Conservation (phyloP, 2,329 filamentous ascomycete genomes). For the Acrodontium crateriforme region DNA sequence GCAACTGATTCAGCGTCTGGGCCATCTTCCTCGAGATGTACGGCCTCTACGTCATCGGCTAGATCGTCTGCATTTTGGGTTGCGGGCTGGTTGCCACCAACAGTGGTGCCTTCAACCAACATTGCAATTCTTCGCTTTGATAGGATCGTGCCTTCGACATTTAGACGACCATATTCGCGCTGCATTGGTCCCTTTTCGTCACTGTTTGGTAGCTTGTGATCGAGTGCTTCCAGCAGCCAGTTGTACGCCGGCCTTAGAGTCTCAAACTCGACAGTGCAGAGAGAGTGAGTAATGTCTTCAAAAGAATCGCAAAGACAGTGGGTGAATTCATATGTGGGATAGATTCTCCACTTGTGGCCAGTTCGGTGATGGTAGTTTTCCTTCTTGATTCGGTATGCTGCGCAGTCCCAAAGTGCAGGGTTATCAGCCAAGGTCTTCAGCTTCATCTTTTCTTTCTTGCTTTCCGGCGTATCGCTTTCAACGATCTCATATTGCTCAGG, state of each 20-base stretch:
- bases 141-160: constrained; percentile 70
- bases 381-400: constrained; percentile 73
- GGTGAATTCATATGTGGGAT: constrained; percentile 81
- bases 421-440: constrained; percentile 47
- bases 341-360: constrained; percentile 75
- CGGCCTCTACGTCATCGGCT: constrained; percentile 22
- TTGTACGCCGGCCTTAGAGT: constrained; percentile 78
- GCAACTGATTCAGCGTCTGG: constrained; percentile 20
- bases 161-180: constrained; percentile 69
- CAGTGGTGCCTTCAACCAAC: constrained; percentile 53
- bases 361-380: constrained; percentile 65
- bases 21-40: constrained; percentile 30
- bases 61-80: constrained; percentile 8
- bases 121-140: constrained; percentile 75
- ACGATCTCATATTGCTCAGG: constrained; percentile 21
- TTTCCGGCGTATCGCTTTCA: constrained; percentile 18
- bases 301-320: constrained; percentile 88
- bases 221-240: constrained; percentile 70
- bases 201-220: constrained; percentile 56
- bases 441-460: constrained; percentile 21
- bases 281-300: constrained; percentile 78
- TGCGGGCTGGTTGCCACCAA: constrained; percentile 15
- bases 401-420: constrained; percentile 92
- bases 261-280: constrained; percentile 90
- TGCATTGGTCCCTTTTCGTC: constrained; percentile 60